phyloP scores from a whole-genome alignment of 176 grass and related monocot genomes.

The Coix lacrymajobi region DNA sequence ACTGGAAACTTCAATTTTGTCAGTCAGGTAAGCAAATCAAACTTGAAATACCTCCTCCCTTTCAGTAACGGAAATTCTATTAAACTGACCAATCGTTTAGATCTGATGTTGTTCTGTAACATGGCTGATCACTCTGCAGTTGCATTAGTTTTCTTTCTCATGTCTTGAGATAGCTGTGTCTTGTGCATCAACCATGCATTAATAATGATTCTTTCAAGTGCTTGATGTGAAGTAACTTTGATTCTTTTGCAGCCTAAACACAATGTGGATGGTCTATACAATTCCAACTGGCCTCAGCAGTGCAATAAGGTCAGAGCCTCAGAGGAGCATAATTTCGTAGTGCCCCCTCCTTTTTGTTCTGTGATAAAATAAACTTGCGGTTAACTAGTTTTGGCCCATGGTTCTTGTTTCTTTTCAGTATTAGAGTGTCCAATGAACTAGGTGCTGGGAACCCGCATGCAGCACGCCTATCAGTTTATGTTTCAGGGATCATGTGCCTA shows the following conservation, averaged over 20 bases:
- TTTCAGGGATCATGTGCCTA: slow-evolving; percentile 62
- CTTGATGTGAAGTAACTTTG: neutral
- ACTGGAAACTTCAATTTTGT: slow-evolving; percentile 90
- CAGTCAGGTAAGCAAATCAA: slow-evolving; percentile 55
- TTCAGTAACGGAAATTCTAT: neutral
- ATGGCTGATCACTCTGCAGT: neutral
- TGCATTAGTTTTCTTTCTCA: neutral
- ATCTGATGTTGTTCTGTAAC: neutral
- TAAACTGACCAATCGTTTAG: neutral
- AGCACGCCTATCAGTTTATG: slow-evolving; percentile 47
- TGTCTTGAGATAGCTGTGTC: neutral
- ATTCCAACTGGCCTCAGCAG: slow-evolving; percentile 91
- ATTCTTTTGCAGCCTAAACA: slow-evolving; percentile 56
- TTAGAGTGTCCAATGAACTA: slow-evolving; percentile 94
- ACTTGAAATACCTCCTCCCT: neutral
- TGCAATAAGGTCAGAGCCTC: slow-evolving; percentile 76
- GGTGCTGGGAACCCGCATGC: slow-evolving; percentile 60
- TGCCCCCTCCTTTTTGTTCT: neutral
- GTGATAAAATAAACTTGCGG: neutral
- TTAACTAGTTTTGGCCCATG: neutral
- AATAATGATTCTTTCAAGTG: neutral
- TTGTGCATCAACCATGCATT: neutral
- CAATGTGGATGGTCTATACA: slow-evolving; percentile 99
- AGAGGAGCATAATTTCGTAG: neutral
- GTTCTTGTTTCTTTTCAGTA: slow-evolving; percentile 43